Conservation (phyloP, 2,329 filamentous ascomycete genomes). For the Penicillium sclerotiorum region DNA sequence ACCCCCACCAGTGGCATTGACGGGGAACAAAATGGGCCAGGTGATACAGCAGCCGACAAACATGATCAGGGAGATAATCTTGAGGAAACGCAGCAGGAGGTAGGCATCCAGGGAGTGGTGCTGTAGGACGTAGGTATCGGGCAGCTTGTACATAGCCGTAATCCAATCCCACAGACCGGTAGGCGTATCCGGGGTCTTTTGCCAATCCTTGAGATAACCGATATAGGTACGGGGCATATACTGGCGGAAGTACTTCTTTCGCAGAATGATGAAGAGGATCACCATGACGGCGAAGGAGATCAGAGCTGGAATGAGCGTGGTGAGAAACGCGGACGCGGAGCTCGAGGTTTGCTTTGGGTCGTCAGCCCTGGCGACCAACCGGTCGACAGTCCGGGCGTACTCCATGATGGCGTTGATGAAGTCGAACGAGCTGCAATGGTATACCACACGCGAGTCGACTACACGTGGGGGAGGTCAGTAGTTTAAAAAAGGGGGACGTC, state of each 20-base stretch:
- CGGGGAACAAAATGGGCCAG: slow-evolving; percentile 84
- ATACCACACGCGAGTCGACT: slow-evolving; percentile 1
- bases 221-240: slow-evolving; percentile 61
- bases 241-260: slow-evolving; percentile 51
- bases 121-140: slow-evolving; percentile 79
- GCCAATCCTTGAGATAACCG: slow-evolving; percentile 53
- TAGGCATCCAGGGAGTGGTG: slow-evolving; percentile 93
- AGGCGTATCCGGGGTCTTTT: slow-evolving; percentile 63
- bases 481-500: neutral
- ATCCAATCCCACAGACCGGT: slow-evolving; percentile 70
- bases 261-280: slow-evolving; percentile 54
- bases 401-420: slow-evolving; percentile 18
- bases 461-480: slow-evolving; percentile 6
- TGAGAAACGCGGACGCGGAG: slow-evolving; percentile 50
- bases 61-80: slow-evolving; percentile 75
- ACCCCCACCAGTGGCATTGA: slow-evolving; percentile 81
- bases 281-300: slow-evolving; percentile 50
- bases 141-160: slow-evolving; percentile 64
- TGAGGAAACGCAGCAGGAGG: slow-evolving; percentile 85
- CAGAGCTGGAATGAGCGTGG: slow-evolving; percentile 52
- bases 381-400: slow-evolving; percentile 14
- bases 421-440: neutral
- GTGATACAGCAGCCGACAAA: slow-evolving; percentile 82
- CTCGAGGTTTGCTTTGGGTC: slow-evolving; percentile 28
- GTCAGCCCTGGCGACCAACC: slow-evolving; percentile 16